Evolutionary conservation across 1,284 basidiomycete genomes (phyloP).

Genomic region (Thelephora terrestris): DNA sequence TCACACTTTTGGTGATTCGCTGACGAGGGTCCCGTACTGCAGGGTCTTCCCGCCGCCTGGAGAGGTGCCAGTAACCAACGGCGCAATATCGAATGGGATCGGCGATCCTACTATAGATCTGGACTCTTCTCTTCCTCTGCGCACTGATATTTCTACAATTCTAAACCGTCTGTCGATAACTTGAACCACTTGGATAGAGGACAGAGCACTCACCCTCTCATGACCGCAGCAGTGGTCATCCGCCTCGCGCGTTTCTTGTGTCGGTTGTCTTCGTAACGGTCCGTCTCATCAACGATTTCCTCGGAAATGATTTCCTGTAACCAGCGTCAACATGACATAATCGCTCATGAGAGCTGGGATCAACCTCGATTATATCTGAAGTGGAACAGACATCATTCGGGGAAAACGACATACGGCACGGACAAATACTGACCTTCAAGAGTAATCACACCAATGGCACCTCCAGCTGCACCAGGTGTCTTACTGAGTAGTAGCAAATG

Average conservation of each 20-base stretch:
- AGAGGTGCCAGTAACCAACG: too few species aligned
- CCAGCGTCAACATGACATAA: neutral
- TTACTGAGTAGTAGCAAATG: conserved; percentile 84
- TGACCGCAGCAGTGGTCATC: conserved; percentile 63
- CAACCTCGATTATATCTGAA: conserved; percentile 60
- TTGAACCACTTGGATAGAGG: neutral
- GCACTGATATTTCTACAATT: neutral
- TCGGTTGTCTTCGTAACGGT: conserved; percentile 79
- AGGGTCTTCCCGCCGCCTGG: too few species aligned
- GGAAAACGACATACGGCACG: neutral
- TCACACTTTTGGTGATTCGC: too few species aligned
- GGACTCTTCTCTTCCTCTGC: too few species aligned
- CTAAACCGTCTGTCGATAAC: too few species aligned
- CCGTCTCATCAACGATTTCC: conserved; percentile 88
- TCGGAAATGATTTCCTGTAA: conserved; percentile 74
- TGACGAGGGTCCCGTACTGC: too few species aligned
- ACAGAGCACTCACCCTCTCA: conserved; percentile 57
- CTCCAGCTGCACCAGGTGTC: conserved; percentile 72
- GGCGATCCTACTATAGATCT: too few species aligned
- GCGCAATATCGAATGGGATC: too few species aligned
- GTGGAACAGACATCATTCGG: neutral
- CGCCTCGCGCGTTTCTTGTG: conserved; percentile 65
- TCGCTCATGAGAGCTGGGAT: neutral
- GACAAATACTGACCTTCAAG: conserved; percentile 47
- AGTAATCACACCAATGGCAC: conserved; percentile 76